Conservation (phyloP, 768 basidiomycete genomes). For the Rhodotorula sphaerocarpa region DNA sequence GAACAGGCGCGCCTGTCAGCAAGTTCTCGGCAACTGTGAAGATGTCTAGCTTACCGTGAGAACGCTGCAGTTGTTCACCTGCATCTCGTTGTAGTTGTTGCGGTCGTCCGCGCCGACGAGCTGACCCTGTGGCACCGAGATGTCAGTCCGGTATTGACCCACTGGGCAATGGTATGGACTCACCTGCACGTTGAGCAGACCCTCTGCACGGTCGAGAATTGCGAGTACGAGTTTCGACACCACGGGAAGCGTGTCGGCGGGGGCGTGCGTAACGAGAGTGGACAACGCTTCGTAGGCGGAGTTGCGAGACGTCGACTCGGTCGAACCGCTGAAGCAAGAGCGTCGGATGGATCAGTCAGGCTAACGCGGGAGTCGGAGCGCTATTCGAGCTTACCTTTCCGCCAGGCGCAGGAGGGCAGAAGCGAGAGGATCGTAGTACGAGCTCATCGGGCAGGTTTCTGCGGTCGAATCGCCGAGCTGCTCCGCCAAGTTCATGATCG, state of each 20-base stretch:
- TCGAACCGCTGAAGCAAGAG: constrained; percentile 50
- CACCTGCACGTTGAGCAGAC: constrained; percentile 72
- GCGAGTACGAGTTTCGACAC: constrained; percentile 74
- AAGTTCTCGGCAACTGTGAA: too few species aligned
- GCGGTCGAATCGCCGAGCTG: constrained; percentile 67
- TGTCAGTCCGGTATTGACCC: background rate
- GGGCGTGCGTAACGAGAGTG: constrained; percentile 70
- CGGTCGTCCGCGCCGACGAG: constrained; percentile 90
- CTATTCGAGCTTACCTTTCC: constrained; percentile 60
- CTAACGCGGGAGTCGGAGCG: background rate
- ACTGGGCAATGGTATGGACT: constrained; percentile 33
- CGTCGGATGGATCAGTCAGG: background rate
- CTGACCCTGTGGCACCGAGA: constrained; percentile 52
- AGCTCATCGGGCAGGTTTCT: constrained; percentile 62
- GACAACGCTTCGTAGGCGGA: constrained; percentile 94
- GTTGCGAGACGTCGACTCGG: constrained; percentile 86
- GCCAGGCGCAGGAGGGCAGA: constrained; percentile 75
- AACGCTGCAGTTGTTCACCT: constrained; percentile 87
- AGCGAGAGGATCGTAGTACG: constrained; percentile 81
- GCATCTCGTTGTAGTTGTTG: constrained; percentile 98
- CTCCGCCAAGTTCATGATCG: constrained; percentile 87
- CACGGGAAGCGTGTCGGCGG: constrained; percentile 66
- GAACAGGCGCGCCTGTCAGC: background rate
- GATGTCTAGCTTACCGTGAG: constrained; percentile 56
- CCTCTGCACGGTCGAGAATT: constrained; percentile 83